These are phyloP conservation scores for Sphaceloma murrayae DNA, from an alignment of 2,329 filamentous ascomycete genomes.

Conservation along the genomic window DNA sequence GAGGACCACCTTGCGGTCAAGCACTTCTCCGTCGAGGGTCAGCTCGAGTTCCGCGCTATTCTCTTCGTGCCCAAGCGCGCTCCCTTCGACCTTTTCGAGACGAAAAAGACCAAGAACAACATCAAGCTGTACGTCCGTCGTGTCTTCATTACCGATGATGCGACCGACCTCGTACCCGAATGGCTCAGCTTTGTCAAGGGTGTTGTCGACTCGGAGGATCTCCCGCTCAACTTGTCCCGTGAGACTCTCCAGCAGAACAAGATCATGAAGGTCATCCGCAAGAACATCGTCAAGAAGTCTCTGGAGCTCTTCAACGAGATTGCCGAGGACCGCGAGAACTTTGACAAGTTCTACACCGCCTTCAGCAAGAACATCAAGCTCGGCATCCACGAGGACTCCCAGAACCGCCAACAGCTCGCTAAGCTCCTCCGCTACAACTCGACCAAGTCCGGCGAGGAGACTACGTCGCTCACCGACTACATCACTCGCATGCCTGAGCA, in stretches of 20 bases:
- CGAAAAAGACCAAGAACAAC: conserved; percentile 99
- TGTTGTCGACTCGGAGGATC: conserved; percentile 99
- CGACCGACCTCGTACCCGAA: conserved; percentile 97
- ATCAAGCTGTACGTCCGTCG: conserved; percentile 99
- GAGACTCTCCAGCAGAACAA: conserved; percentile 99
- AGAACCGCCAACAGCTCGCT: conserved; percentile 86
- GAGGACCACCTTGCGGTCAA: conserved; percentile 99
- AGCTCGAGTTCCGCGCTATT: conserved; percentile 99
- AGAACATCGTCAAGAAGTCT: conserved; percentile 99
- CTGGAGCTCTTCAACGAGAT: conserved; percentile 99
- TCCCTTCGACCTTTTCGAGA: conserved; percentile 99
- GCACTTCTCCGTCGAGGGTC: conserved; percentile 99
- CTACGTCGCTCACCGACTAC: conserved; percentile 92
- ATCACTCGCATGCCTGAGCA: conserved; percentile 99
- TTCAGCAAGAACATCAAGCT: conserved; percentile 99
- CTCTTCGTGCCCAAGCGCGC: conserved; percentile 99
- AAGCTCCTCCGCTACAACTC: conserved; percentile 99
- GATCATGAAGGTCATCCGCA: conserved; percentile 99
- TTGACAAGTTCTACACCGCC: conserved; percentile 99
- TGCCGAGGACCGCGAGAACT: conserved; percentile 98
- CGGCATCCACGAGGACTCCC: conserved; percentile 98
- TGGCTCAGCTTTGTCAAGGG: conserved; percentile 99
- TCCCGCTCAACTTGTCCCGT: conserved; percentile 98
- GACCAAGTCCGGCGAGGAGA: conserved; percentile 95
- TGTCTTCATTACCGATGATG: conserved; percentile 99